Conservation (phyloP, 2,329 filamentous ascomycete genomes). For the Neocatenulostroma microsporum region DNA sequence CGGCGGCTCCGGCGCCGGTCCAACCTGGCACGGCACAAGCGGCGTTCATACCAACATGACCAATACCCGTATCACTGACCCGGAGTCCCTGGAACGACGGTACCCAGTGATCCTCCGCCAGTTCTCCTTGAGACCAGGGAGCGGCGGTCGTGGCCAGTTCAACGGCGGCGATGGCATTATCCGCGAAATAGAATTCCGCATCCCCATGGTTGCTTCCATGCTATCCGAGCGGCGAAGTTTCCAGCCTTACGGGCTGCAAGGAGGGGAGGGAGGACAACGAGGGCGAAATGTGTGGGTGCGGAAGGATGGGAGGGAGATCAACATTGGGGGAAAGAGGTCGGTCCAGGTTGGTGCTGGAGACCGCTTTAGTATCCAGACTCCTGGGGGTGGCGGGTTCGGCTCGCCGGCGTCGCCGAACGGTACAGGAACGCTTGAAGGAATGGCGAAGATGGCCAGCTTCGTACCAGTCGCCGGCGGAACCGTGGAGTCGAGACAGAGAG, state of each 20-base stretch:
- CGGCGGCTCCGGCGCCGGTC: constrained; percentile 30
- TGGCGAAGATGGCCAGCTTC: too few relatives aligned
- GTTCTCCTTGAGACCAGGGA: constrained; percentile 26
- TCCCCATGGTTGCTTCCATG: constrained; percentile 24
- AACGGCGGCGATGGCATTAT: constrained; percentile 28
- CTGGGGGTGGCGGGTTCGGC: too few relatives aligned
- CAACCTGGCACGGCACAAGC: constrained; percentile 25
- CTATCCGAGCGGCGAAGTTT: constrained; percentile 27
- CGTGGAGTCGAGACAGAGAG: too few relatives aligned
- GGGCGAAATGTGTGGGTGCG: constrained; percentile 25
- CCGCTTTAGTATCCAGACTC: too few relatives aligned
- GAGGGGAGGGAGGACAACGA: constrained; percentile 26
- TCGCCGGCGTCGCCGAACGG: too few relatives aligned
- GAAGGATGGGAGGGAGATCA: constrained; percentile 20
- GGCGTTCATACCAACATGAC: constrained; percentile 33
- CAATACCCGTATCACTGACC: constrained; percentile 32
- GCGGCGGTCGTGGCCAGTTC: constrained; percentile 24
- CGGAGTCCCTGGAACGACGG: constrained; percentile 29
- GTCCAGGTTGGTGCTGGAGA: too few relatives aligned
- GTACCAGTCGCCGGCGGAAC: too few relatives aligned
- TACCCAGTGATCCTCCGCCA: constrained; percentile 29
- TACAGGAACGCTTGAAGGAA: too few relatives aligned
- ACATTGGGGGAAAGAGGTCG: constrained; percentile 20
- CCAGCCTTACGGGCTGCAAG: constrained; percentile 28
- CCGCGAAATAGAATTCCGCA: constrained; percentile 26